Evolutionary conservation across 1,139 yeast genomes (phyloP), one percentile per base, ranked within the genome.

Genomic region (Debaryomycetaceae sp.): DNA sequence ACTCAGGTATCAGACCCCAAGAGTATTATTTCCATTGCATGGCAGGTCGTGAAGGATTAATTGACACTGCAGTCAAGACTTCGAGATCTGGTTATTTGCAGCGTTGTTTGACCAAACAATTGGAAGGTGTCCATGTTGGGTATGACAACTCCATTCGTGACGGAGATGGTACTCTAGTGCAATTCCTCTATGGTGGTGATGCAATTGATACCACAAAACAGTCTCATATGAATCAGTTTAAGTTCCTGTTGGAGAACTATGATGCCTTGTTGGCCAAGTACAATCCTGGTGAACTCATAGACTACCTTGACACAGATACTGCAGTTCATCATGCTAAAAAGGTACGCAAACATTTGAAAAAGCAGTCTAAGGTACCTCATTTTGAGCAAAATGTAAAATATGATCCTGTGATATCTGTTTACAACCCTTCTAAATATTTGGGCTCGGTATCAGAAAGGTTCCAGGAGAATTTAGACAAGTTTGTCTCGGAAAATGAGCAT

Each of bases 21-120:
- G 99, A 95, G 66, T 95, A 95, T 68, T 95, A 91, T 63, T 95
- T 95, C 93, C 99, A 95, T 75, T 93, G 99, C 78, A 95, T 95
- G 99, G 99, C 99, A 47, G 99, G 99, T 68, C 86, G 99, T 76
- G 99, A 95, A 78, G 99, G 99, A 72, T 81, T 95, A 63, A 95
- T 95, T 72, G 99, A 95, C 78, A 95, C 99, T 47, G 99, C 99
- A 45, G 99, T 95, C 54, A 95, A 95, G 72, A 95, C 99, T 7
- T 89, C 98, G 24, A 86, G 97, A 73, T 91, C 99, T 45, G 99
- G 99, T 64, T 95, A 95, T 72, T 80, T 95, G 66, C 99, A 95
- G 73, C 86, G 99, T 75, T 95, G 99, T 81, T 80, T 95, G 71
- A 93, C 97, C 51, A 95, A 95, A 69, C 99, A 93, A 71, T 78